Evolutionary conservation across 495 filamentous ascomycete species (phyloP).

Genomic region (Aspergillus panamensis): DNA sequence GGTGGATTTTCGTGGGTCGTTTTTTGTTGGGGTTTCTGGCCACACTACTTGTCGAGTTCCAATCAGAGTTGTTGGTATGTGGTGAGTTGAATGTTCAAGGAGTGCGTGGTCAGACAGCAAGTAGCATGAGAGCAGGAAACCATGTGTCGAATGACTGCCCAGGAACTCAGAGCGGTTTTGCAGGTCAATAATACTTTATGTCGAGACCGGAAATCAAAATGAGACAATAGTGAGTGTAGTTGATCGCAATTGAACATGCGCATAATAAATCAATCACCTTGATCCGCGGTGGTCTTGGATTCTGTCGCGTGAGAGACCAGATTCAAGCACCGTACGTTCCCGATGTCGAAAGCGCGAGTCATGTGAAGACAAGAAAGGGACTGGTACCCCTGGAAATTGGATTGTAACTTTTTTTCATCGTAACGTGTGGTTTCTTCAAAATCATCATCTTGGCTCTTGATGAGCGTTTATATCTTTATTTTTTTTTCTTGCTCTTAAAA

Average conservation of each 20-base stretch:
- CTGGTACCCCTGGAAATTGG: slow-evolving; percentile 7
- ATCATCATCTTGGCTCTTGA: slow-evolving; percentile 11
- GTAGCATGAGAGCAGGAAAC: background rate
- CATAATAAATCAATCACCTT: background rate
- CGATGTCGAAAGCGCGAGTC: slow-evolving; percentile 4
- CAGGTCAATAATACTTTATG: background rate
- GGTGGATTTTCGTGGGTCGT: background rate
- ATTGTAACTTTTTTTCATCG: slow-evolving; percentile 11
- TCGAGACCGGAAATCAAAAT: slow-evolving; percentile 4
- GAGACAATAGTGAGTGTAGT: background rate
- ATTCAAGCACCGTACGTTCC: background rate
- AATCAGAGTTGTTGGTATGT: background rate
- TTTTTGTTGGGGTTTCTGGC: background rate
- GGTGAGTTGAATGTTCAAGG: slow-evolving; percentile 8
- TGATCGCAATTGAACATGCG: background rate
- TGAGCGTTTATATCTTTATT: slow-evolving; percentile 23
- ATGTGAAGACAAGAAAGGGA: slow-evolving; percentile 3
- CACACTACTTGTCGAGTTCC: background rate
- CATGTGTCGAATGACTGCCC: no score
- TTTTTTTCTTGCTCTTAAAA: slow-evolving; percentile 15
- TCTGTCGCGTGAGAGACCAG: background rate
- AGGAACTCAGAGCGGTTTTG: no score
- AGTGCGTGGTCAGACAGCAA: slow-evolving; percentile 2
- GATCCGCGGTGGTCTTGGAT: slow-evolving; percentile 2
- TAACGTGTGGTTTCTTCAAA: slow-evolving; percentile 6